phyloP scores from a whole-genome alignment of 495 filamentous ascomycete species.

The Elaphomyces granulatus region DNA sequence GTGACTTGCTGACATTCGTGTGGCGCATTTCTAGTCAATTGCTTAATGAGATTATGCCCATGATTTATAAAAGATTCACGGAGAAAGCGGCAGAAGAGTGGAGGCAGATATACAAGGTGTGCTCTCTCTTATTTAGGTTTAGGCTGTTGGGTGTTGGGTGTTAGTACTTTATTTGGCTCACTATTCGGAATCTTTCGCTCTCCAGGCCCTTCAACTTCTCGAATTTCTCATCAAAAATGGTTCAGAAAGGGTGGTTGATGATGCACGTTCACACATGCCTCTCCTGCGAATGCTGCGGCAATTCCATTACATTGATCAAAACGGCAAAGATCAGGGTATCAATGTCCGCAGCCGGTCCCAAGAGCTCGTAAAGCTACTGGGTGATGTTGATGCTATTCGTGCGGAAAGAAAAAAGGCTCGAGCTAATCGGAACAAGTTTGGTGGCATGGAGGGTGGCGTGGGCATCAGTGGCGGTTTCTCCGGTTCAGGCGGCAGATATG shows the following conservation, averaged over 20 bases:
- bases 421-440: constrained; percentile 80
- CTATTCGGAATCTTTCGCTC: too few relatives aligned
- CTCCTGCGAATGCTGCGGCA: constrained; percentile 96
- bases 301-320: constrained; percentile 92
- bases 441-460: constrained; percentile 76
- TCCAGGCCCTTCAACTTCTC: constrained; percentile 73
- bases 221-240: constrained; percentile 98
- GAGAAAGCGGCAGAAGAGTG: constrained; percentile 97
- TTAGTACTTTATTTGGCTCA: not conserved
- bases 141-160: too few relatives aligned
- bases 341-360: constrained; percentile 96
- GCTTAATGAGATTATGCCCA: constrained; percentile 98
- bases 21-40: constrained; percentile 48
- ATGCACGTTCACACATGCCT: constrained; percentile 86
- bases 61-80: constrained; percentile 99
- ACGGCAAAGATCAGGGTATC: constrained; percentile 95
- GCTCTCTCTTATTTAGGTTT: not conserved
- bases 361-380: constrained; percentile 82
- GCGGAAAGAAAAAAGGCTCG: constrained; percentile 89
- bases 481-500: constrained; percentile 49
- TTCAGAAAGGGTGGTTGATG: constrained; percentile 94
- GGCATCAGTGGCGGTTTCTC: constrained; percentile 42
- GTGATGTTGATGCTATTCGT: constrained; percentile 88
- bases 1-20: not conserved
- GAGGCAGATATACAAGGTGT: constrained; percentile 95